Evolutionary conservation across 305 asterid genomes (phyloP), one percentile per base, ranked within the genome.

Genomic region (Rubia tinctorum): DNA sequence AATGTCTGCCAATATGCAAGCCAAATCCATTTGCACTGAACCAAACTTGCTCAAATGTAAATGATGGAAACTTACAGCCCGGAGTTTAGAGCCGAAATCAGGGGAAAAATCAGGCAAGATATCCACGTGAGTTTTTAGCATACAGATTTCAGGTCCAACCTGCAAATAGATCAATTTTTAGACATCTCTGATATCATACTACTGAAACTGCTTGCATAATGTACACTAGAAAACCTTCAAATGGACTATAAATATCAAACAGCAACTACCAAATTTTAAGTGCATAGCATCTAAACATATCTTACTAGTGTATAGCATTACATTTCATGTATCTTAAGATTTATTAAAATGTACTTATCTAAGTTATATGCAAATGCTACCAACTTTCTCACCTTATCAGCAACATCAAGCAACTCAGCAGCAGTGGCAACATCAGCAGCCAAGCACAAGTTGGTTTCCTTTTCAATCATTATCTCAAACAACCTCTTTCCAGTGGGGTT

Each of bases 371-470:
- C 14, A 20, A 58, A 58, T 58, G 64, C 64, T 22, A 58, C 64
- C 22, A 22, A 58, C 15, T 58, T 58, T 11, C 63, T 20, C 77
- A 92, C 99, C 97, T 84, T 89, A 72, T 95, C 96, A 25, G 98
- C 98, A 76, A 95, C 83, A 72, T 87, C 95, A 79, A 92, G 97
- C 85, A 95, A 83, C 85, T 89, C 98, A 17, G 92, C 86, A 73
- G 96, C 96, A 14, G 98, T 90, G 60, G 95, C 88, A 83, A 92
- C 97, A 79, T 95, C 99, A 79, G 99, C 99, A 83, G 99, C 93
- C 80, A 92, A 76, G 82, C 97, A 92, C 85, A 95, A 82, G 86
- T 95, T 95, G 44, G 96, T 89, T 77, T 95, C 87, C 75, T 95
- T 95, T 81, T 85, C 77, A 81, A 83, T 84, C 97, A 95, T 95